These are phyloP conservation scores for Dioscorea alata DNA, from an alignment of 106 monocot species.

Conservation along the genomic window DNA sequence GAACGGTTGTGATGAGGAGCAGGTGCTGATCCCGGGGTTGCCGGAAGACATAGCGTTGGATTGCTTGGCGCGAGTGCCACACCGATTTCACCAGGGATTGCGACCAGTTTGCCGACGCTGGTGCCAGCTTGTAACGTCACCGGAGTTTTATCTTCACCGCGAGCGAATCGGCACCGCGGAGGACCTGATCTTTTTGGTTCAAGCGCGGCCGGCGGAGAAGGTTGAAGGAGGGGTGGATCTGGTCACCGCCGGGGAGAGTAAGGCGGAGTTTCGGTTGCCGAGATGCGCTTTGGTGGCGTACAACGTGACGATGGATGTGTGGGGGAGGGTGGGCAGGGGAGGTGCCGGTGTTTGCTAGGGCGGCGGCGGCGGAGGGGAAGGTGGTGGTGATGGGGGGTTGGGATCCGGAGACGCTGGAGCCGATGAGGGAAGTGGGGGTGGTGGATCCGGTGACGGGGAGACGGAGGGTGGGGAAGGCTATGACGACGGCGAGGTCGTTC, in stretches of 20 bases:
- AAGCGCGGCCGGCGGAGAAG: not conserved
- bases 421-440: conserved; percentile 40
- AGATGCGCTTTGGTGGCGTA: conserved; percentile 18
- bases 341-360: conserved; percentile 56
- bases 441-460: conserved; percentile 32
- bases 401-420: conserved; percentile 45
- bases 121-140: conserved; percentile 18
- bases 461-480: conserved; percentile 32
- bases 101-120: conserved; percentile 31
- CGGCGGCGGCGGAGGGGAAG: conserved; percentile 30
- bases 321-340: conserved; percentile 25
- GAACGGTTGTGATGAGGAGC: not conserved
- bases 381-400: conserved; percentile 54
- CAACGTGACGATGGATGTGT: conserved; percentile 23
- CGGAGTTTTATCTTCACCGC: conserved; percentile 8
- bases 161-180: conserved; percentile 15
- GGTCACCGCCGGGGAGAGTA: not conserved
- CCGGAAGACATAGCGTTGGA: conserved; percentile 36
- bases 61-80: conserved; percentile 38
- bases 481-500: conserved; percentile 36
- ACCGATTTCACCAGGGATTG: conserved; percentile 18
- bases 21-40: conserved; percentile 28
- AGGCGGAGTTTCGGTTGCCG: not conserved
- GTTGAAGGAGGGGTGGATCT: not conserved
- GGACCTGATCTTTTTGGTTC: conserved; percentile 32